Base-by-base conservation (phyloP, 2,329 filamentous ascomycete species). In the Diaporthe batatas region DNA sequence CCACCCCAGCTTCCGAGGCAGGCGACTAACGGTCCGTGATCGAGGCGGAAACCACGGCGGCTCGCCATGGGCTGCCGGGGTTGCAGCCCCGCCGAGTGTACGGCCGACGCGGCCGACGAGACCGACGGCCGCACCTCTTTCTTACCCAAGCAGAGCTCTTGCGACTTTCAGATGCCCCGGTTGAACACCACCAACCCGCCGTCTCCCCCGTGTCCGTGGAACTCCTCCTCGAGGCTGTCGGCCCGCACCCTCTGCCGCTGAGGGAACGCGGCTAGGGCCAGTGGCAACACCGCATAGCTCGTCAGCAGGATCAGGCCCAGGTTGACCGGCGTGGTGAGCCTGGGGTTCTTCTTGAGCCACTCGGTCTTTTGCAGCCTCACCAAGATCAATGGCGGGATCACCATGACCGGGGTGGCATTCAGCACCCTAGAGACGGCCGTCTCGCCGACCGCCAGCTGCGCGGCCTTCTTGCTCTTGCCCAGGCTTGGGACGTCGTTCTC, bases 381-480 rank as follows among this genome's bases (percentile, higher is more conserved):
- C 70, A 99, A 88, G 32, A 97, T 84, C 80, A 99, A 86, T 29
- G 96, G 94, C 54, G 96, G 96, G 58, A 99, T 87, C 18, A 97
- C 95, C 96, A 99, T 99, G 84, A 99, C 96, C 14, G 96, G 96
- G 16, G 94, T 97, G 74, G 94, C 93, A 83, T 98, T 99, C 78
- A 98, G 87, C 73, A 98, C 95, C 73, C 96, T 91, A 77, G 93
- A 96, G 58, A 97, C 86, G 2, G 96, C 96, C 62, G 96, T 99
- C 86, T 99, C 96, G 74, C 91, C 93, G 1, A 99, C 96, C 14
- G 96, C 96, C 25, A 98, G 83, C 36, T 91, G 93, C 14, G 96
- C 96, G 1, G 96, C 96, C 81, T 92, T 94, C 81, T 92, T 93
- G 81, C 92, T 95, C 87, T 94, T 96, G 76, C 96, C 96, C 47